Evolutionary conservation across 2,329 filamentous ascomycete genomes (phyloP).

Genomic region (Graphiopsis chlorocephala): DNA sequence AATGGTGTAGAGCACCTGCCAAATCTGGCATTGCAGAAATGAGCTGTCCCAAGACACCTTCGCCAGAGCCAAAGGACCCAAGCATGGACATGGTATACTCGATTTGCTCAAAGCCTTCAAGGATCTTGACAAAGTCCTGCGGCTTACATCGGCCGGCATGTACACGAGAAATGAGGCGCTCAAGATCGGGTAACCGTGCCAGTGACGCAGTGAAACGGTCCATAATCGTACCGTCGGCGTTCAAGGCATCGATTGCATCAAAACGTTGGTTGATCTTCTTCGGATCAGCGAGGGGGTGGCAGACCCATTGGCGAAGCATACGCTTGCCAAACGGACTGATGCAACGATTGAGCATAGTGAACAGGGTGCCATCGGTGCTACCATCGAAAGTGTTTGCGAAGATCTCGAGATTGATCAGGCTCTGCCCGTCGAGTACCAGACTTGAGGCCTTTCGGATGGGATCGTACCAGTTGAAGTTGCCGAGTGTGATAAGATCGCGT

Average conservation of each 20-base stretch:
- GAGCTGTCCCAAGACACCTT: slow-evolving; percentile 80
- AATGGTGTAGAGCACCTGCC: slow-evolving; percentile 69
- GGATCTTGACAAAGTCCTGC: slow-evolving; percentile 87
- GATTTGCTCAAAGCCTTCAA: slow-evolving; percentile 97
- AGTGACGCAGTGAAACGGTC: slow-evolving; percentile 87
- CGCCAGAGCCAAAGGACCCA: slow-evolving; percentile 68
- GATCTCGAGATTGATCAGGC: slow-evolving; percentile 94
- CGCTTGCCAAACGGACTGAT: slow-evolving; percentile 97
- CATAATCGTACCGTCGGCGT: slow-evolving; percentile 74
- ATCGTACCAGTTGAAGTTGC: slow-evolving; percentile 87
- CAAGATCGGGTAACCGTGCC: slow-evolving; percentile 88
- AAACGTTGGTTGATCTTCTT: slow-evolving; percentile 87
- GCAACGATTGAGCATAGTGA: slow-evolving; percentile 86
- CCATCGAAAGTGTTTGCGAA: slow-evolving; percentile 93
- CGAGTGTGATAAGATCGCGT: slow-evolving; percentile 78
- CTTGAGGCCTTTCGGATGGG: slow-evolving; percentile 89
- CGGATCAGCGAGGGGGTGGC: slow-evolving; percentile 86
- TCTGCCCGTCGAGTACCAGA: slow-evolving; percentile 90
- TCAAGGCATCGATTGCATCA: slow-evolving; percentile 90
- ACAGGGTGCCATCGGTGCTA: slow-evolving; percentile 79
- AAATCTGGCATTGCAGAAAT: slow-evolving; percentile 85
- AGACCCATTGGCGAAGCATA: slow-evolving; percentile 94
- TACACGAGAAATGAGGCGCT: slow-evolving; percentile 88
- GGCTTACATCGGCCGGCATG: slow-evolving; percentile 88
- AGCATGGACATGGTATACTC: slow-evolving; percentile 88